phyloP scores from a whole-genome alignment of 1,284 basidiomycete species.

The Puccinia triticina region DNA sequence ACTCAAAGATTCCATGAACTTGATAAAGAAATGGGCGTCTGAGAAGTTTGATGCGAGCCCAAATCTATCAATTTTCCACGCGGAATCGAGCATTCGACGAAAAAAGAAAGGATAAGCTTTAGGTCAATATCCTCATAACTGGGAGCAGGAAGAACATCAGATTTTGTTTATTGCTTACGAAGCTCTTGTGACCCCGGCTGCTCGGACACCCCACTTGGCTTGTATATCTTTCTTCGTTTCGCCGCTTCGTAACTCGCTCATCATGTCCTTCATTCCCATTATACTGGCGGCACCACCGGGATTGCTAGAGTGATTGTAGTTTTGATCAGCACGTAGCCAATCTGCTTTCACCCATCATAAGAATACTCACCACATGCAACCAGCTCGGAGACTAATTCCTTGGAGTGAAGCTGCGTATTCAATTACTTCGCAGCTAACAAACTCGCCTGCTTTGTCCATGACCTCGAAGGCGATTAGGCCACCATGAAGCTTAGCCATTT shows the following conservation, averaged over 20 bases:
- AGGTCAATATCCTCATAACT: neutral
- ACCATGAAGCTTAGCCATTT: conserved; percentile 39
- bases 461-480: conserved; percentile 43
- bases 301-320: conserved; percentile 20
- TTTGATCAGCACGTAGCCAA: neutral
- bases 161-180: conserved; percentile 10
- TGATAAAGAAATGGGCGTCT: conserved; percentile 35
- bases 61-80: neutral
- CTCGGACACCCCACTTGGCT: conserved; percentile 45
- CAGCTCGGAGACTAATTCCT: conserved; percentile 39
- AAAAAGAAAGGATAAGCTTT: neutral
- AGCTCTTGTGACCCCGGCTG: conserved; percentile 42
- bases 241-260: conserved; percentile 32
- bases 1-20: conserved; percentile 27
- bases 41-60: conserved; percentile 43
- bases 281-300: conserved; percentile 45
- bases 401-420: conserved; percentile 43
- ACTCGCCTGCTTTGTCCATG: conserved; percentile 15
- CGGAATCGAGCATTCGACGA: neutral
- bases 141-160: neutral
- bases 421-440: conserved; percentile 46
- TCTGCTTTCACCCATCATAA: neutral
- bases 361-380: conserved; percentile 46
- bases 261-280: conserved; percentile 45
- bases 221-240: conserved; percentile 49